Conservation (phyloP, 306 rosid genomes). For the Alnus rubra region DNA sequence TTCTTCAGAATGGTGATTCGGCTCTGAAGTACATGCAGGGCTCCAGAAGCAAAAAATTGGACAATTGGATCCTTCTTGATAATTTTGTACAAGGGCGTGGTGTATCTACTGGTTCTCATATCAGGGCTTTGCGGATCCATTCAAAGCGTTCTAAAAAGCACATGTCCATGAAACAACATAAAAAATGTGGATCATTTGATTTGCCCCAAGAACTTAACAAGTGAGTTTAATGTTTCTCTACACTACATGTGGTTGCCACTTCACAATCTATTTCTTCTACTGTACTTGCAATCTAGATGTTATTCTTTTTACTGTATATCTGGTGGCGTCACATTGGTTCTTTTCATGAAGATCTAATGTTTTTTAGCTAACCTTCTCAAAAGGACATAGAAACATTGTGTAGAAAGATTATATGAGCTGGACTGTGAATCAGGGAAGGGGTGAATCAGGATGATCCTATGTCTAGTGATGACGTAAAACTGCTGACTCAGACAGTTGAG, state of each 20-base stretch:
- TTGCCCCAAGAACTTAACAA: constrained; percentile 59
- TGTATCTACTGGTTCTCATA: constrained; percentile 42
- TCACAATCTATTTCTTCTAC: constrained; percentile 1
- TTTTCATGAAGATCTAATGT: constrained; percentile 16
- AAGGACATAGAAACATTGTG: background rate
- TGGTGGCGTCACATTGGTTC: constrained; percentile 2
- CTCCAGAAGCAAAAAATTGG: constrained; percentile 62
- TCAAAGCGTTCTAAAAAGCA: constrained; percentile 75
- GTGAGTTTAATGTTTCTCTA: constrained; percentile 45
- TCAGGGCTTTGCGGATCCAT: constrained; percentile 57
- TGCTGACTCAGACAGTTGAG: background rate
- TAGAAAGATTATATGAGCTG: background rate
- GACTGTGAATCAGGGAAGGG: background rate
- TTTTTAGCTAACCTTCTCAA: background rate
- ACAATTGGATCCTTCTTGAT: constrained; percentile 77
- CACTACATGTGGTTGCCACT: constrained; percentile 3
- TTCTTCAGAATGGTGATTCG: constrained; percentile 69
- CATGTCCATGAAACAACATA: constrained; percentile 78
- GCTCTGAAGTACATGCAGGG: constrained; percentile 72
- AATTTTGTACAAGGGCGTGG: constrained; percentile 51
- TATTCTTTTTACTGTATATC: constrained; percentile 9
- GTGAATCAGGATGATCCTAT: background rate
- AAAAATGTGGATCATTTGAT: constrained; percentile 57
- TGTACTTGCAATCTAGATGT: background rate
- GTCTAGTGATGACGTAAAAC: background rate